Percentiles rank a stretch among this genome's conserved stretches.
Conservation (phyloP, 164 flowering plant genomes). For the Umbellularia californica region DNA sequence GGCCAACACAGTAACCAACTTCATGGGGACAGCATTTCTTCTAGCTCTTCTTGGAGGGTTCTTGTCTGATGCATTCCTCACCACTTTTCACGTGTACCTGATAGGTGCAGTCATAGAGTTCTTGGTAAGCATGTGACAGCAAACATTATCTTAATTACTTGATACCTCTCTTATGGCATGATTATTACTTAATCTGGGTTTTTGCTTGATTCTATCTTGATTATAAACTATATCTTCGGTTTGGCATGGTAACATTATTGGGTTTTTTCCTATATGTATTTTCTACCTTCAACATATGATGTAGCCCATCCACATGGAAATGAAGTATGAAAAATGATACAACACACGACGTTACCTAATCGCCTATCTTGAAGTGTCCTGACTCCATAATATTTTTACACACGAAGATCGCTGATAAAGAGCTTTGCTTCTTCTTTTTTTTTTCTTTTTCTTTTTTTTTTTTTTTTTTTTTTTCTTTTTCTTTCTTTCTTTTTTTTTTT, state of each 20-base stretch:
- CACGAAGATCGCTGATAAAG: too few relatives aligned
- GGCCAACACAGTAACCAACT: slow-evolving; percentile 71
- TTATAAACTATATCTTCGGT: too few relatives aligned
- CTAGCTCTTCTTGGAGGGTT: slow-evolving; percentile 87
- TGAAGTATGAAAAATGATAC: too few relatives aligned
- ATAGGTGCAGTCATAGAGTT: slow-evolving; percentile 62
- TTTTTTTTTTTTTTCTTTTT: too few relatives aligned
- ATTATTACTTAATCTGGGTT: not conserved
- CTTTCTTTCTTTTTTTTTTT: not conserved
- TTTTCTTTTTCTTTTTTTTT: not conserved
- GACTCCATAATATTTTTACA: too few relatives aligned
- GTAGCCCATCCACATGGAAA: too few relatives aligned
- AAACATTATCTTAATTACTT: not conserved
- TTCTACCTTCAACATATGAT: not conserved
- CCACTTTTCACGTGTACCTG: slow-evolving; percentile 56
- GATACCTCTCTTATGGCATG: not conserved
- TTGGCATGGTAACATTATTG: not conserved
- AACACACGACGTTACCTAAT: too few relatives aligned
- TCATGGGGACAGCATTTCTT: slow-evolving; percentile 91
- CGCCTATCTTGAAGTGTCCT: too few relatives aligned
- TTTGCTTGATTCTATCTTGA: too few relatives aligned
- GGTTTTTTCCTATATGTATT: not conserved
- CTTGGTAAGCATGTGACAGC: slow-evolving; percentile 40
- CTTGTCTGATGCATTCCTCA: slow-evolving; percentile 66
- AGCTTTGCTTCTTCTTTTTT: not conserved